Conservation (phyloP, 2,329 filamentous ascomycete species). For the Fusarium incarnatum region DNA sequence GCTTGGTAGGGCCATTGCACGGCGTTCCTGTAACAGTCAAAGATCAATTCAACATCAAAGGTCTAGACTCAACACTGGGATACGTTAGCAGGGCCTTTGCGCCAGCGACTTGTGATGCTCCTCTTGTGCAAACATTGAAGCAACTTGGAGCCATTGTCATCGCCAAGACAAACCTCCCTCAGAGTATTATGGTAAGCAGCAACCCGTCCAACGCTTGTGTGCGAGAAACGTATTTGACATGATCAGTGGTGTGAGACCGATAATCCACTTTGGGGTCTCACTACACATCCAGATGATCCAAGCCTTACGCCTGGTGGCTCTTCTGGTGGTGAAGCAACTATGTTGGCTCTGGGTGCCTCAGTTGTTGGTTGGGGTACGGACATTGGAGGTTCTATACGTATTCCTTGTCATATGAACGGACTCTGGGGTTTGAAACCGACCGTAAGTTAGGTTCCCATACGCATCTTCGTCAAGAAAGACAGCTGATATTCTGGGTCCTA, state of each 20-base stretch:
- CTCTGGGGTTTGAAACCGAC: constrained; percentile 6
- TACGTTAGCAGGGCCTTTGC: not conserved
- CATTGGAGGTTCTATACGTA: not conserved
- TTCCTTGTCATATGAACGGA: not conserved
- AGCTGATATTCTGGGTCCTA: not conserved
- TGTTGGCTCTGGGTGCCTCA: not conserved
- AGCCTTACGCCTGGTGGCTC: not conserved
- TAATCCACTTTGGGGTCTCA: not conserved
- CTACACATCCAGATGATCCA: not conserved
- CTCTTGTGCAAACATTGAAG: not conserved
- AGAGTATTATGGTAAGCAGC: not conserved
- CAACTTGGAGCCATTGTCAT: not conserved
- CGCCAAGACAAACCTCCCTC: not conserved
- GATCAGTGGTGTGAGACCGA: not conserved
- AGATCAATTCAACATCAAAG: not conserved
- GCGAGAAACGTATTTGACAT: no score
- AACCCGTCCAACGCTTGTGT: no score
- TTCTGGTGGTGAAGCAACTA: not conserved
- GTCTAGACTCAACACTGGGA: not conserved
- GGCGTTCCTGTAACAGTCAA: not conserved
- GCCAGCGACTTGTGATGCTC: not conserved
- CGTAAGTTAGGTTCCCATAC: not conserved
- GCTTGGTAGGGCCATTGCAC: not conserved
- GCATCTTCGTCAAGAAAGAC: fast-evolving
- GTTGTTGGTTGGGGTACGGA: not conserved